Conservation (phyloP, 371 early-diverging fungal genomes). For the Chytridium lagenaria region DNA sequence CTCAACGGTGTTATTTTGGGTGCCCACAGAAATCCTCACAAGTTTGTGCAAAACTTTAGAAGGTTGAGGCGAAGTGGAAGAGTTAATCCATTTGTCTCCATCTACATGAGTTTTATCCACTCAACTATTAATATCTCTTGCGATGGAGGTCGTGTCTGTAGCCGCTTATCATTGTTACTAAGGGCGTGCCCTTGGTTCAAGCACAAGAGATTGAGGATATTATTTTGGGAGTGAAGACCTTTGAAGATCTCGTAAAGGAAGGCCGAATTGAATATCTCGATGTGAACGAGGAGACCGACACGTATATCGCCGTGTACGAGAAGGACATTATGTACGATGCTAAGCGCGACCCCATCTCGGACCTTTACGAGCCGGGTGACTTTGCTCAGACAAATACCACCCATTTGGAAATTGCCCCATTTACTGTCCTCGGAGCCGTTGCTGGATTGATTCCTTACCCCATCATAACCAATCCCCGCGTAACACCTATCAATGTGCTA, state of each 20-base stretch:
- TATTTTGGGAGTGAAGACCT: slow-evolving; percentile 70
- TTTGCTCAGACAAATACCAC: slow-evolving; percentile 68
- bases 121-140: slow-evolving; percentile 90
- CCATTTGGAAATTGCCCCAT: slow-evolving; percentile 99
- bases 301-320: slow-evolving; percentile 91
- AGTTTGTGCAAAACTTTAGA: slow-evolving; percentile 85
- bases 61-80: slow-evolving; percentile 84
- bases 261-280: slow-evolving; percentile 99
- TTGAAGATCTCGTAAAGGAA: slow-evolving; percentile 90
- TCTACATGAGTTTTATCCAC: slow-evolving; percentile 87
- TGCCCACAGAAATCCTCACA: slow-evolving; percentile 76
- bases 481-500: slow-evolving; percentile 98
- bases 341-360: slow-evolving; percentile 27
- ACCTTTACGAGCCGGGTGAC: not conserved
- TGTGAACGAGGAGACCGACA: slow-evolving; percentile 98
- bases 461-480: slow-evolving; percentile 99
- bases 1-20: slow-evolving; percentile 94
- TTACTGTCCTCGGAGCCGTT: slow-evolving; percentile 94
- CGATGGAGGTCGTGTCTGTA: slow-evolving; percentile 98
- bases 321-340: slow-evolving; percentile 69
- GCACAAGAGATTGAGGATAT: slow-evolving; percentile 74
- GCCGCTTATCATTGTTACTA: slow-evolving; percentile 98
- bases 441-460: slow-evolving; percentile 99
- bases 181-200: slow-evolving; percentile 73
- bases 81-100: slow-evolving; percentile 91